These are phyloP conservation scores for Cladobotryum protrusum DNA, from an alignment of 2,329 filamentous ascomycete genomes.

Conservation along the genomic window DNA sequence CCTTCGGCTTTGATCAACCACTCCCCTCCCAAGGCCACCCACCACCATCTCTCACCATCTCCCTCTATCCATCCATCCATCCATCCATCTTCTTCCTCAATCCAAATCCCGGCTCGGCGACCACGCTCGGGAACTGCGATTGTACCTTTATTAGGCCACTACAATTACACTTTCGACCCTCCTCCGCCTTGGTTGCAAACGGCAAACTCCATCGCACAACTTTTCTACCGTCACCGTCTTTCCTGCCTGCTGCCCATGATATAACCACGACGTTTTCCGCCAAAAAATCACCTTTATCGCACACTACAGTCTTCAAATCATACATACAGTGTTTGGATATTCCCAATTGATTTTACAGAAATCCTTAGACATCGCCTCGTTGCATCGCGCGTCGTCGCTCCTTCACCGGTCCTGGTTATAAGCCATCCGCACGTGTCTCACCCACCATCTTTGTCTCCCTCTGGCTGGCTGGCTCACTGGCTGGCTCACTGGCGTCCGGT, in stretches of 20 bases:
- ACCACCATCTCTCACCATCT: not conserved
- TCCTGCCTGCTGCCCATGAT: not conserved
- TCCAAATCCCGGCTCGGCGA: no score
- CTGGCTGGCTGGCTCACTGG: not conserved
- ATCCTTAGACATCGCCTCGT: constrained; percentile 2
- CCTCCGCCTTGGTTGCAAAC: no score
- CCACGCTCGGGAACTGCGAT: no score
- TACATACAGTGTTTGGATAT: no score
- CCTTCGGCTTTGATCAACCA: not conserved
- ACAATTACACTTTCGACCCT: no score
- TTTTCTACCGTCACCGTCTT: no score
- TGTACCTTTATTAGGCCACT: no score
- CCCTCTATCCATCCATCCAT: constrained; percentile 1
- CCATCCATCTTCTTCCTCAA: not conserved
- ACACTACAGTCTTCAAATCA: no score
- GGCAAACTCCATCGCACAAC: no score
- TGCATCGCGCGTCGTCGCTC: constrained; percentile 12
- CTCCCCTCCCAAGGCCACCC: constrained; percentile 6
- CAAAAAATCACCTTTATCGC: no score
- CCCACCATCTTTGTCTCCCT: constrained; percentile 8
- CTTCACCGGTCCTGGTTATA: constrained; percentile 9
- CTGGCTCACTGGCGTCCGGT: not conserved
- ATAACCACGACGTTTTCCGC: not conserved
- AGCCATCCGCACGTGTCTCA: constrained; percentile 16
- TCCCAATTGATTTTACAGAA: constrained; percentile 11